These are phyloP conservation scores for Rubia peregrina DNA, from an alignment of 305 asterid species.

Conservation along the genomic window DNA sequence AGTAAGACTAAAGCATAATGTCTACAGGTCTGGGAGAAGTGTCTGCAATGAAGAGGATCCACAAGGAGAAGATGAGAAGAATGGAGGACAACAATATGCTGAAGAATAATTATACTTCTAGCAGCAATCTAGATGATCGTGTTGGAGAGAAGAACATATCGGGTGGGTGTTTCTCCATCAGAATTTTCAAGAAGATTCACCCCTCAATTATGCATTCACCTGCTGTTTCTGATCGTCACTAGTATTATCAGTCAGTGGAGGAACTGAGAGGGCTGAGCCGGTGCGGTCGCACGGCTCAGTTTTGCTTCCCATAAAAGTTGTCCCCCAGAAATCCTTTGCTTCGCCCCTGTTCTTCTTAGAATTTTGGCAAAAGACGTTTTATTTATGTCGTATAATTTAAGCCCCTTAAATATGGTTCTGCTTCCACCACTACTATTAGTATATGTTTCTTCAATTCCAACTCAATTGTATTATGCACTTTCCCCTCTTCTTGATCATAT, in stretches of 20 bases:
- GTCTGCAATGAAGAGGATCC: not conserved
- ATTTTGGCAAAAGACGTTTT: too few relatives aligned
- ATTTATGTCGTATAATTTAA: too few relatives aligned
- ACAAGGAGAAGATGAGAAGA: conserved; percentile 10
- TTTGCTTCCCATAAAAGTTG: too few relatives aligned
- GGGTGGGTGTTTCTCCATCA: conserved; percentile 12
- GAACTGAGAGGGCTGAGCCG: too few relatives aligned
- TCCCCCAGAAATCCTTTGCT: too few relatives aligned
- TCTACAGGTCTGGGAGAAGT: conserved; percentile 5
- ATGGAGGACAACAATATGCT: not conserved
- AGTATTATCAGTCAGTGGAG: not conserved
- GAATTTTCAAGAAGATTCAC: conserved; percentile 19
- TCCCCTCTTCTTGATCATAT: too few relatives aligned
- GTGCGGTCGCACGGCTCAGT: too few relatives aligned
- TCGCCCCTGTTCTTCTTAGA: too few relatives aligned
- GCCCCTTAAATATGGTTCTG: too few relatives aligned
- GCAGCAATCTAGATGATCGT: not conserved
- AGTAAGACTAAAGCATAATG: not conserved
- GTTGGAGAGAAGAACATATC: not conserved
- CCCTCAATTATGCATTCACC: not conserved
- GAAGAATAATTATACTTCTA: not conserved
- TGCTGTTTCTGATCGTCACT: not conserved
- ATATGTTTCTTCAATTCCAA: too few relatives aligned
- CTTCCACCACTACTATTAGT: too few relatives aligned
- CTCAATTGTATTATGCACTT: too few relatives aligned